Conservation (phyloP, 345 rosid species). For the Orychophragmus violaceus region DNA sequence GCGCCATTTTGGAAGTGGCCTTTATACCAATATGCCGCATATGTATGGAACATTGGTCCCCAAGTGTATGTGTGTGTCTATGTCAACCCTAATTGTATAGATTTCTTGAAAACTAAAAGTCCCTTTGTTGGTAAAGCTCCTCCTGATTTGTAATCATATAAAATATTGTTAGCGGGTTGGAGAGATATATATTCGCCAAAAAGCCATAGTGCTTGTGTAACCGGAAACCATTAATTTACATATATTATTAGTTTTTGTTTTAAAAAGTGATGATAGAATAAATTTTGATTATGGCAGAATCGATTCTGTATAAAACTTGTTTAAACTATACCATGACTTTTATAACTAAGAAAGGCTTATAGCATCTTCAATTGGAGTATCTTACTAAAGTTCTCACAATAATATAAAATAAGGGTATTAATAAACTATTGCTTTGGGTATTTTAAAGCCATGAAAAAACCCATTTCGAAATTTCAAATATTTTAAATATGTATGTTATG, state of each 20-base stretch:
- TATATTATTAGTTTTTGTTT: not conserved
- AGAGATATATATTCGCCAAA: constrained; percentile 16
- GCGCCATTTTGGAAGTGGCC: constrained; percentile 5
- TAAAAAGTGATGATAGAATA: not conserved
- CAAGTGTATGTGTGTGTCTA: not conserved
- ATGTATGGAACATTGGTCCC: constrained; percentile 12
- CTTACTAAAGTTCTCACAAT: too few relatives aligned
- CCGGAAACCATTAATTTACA: constrained; percentile 6
- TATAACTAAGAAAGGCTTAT: not conserved
- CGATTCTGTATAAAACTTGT: not conserved
- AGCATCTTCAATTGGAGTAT: too few relatives aligned
- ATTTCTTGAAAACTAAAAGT: not conserved
- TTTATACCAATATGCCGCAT: constrained; percentile 7
- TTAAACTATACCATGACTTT: not conserved
- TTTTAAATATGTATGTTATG: too few relatives aligned
- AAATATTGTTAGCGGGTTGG: not conserved
- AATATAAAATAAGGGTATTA: too few relatives aligned
- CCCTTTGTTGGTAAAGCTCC: constrained; percentile 21
- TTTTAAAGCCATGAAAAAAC: too few relatives aligned
- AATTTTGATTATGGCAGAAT: too few relatives aligned
- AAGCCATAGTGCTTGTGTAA: constrained; percentile 11
- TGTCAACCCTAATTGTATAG: constrained; percentile 22
- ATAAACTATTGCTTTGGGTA: too few relatives aligned
- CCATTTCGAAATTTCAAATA: too few relatives aligned
- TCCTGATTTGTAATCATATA: too few relatives aligned